A percentile compares a stretch with the other conserved stretches of the same genome.
Conservation (phyloP, 331 rosid species). For the Quercus lobata region DNA sequence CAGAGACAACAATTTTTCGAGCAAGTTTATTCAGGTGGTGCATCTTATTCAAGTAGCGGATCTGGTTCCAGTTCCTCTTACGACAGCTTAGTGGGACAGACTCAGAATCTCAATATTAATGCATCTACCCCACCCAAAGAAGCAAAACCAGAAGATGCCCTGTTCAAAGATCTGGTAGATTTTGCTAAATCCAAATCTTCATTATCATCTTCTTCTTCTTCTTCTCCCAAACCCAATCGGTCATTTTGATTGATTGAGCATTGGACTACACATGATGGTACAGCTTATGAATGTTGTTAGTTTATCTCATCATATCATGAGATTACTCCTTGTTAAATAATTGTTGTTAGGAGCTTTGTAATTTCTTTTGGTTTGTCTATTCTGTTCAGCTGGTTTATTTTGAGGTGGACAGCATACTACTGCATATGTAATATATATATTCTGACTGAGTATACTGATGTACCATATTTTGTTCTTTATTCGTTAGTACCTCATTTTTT, state of each 20-base stretch:
- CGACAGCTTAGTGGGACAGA: conserved; percentile 60
- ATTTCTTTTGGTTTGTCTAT: conserved; percentile 22
- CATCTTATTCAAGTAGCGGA: conserved; percentile 44
- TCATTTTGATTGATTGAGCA: conserved; percentile 44
- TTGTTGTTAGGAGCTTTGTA: conserved; percentile 37
- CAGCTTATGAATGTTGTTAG: conserved; percentile 31
- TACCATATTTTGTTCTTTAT: conserved; percentile 1
- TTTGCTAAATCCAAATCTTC: conserved; percentile 74
- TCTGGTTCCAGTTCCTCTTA: conserved; percentile 50
- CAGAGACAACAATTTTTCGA: conserved; percentile 93
- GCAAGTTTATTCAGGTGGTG: conserved; percentile 26
- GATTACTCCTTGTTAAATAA: conserved; percentile 30
- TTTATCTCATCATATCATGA: conserved; percentile 30
- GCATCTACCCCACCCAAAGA: conserved; percentile 46
- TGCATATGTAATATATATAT: conserved; percentile 15
- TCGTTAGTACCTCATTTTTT: not conserved
- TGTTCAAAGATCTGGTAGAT: conserved; percentile 71
- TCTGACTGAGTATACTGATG: conserved; percentile 35
- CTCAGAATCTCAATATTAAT: conserved; percentile 62
- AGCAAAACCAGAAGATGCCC: conserved; percentile 66
- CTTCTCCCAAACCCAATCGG: conserved; percentile 55
- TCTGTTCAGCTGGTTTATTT: conserved; percentile 31
- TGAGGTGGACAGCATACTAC: conserved; percentile 25
- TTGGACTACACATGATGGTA: conserved; percentile 23
- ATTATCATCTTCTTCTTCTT: conserved; percentile 55